These are phyloP conservation scores for Amanita muscaria DNA, from an alignment of 768 basidiomycete species.

Conservation along the genomic window DNA sequence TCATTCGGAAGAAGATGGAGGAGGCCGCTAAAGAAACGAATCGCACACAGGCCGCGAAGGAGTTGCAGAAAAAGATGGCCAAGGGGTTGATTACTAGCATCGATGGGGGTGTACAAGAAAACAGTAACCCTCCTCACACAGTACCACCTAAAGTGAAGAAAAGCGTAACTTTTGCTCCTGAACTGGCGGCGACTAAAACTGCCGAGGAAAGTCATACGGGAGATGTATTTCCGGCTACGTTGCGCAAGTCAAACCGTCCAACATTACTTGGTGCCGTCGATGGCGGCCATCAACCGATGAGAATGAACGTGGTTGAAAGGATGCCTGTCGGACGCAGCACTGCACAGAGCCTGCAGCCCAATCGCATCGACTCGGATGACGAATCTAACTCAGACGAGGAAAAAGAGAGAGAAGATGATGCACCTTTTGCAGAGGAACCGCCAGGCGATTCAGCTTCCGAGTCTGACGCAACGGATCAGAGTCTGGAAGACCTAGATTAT, in stretches of 20 bases:
- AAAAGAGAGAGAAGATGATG: conserved; percentile 10
- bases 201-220: conserved; percentile 35
- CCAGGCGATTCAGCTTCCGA: conserved; percentile 19
- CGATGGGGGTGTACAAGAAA: conserved; percentile 29
- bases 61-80: conserved; percentile 76
- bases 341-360: conserved; percentile 10
- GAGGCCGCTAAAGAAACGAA: conserved; percentile 33
- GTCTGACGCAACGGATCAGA: conserved; percentile 21
- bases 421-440: conserved; percentile 6
- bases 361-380: conserved; percentile 54
- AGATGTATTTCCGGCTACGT: conserved; percentile 42
- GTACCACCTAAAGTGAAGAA: conserved; percentile 39
- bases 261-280: conserved; percentile 28
- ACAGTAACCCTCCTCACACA: conserved; percentile 16
- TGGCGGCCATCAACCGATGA: conserved; percentile 45
- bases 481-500: conserved; percentile 42
- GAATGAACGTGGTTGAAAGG: conserved; percentile 62
- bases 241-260: conserved; percentile 30
- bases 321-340: conserved; percentile 29
- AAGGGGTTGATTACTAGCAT: conserved; percentile 45
- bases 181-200: conserved; percentile 12
- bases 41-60: conserved; percentile 30
- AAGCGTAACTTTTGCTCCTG: conserved; percentile 55
- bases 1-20: conserved; percentile 42
- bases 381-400: conserved; percentile 42